Evolutionary conservation across 2,329 filamentous ascomycete species (phyloP).

Genomic region (Fragosphaeria purpurea): DNA sequence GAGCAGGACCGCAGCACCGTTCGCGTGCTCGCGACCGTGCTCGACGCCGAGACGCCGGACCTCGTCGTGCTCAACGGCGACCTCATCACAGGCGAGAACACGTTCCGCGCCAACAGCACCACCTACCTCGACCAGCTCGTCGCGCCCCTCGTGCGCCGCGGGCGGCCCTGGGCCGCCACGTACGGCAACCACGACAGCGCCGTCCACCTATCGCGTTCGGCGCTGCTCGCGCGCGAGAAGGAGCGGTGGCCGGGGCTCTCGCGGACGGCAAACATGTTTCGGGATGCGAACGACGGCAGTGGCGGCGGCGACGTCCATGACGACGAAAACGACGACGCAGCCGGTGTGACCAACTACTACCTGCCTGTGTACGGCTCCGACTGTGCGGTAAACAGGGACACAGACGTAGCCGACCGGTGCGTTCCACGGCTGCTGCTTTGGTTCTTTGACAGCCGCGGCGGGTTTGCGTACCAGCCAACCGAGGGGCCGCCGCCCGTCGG

Average conservation of each 20-base stretch:
- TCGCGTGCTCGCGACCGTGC: conserved; percentile 24
- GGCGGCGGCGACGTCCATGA: no score
- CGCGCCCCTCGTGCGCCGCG: conserved; percentile 33
- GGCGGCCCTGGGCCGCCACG: conserved; percentile 43
- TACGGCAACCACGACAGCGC: conserved; percentile 53
- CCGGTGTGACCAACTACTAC: conserved; percentile 22
- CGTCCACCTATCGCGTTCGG: conserved; percentile 33
- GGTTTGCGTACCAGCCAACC: conserved; percentile 27
- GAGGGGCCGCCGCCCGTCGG: conserved; percentile 11
- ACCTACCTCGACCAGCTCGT: conserved; percentile 40
- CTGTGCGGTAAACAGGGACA: conserved; percentile 5
- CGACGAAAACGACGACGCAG: background rate
- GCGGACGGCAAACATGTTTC: conserved; percentile 17
- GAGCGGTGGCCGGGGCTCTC: conserved; percentile 14
- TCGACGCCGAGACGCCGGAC: conserved; percentile 25
- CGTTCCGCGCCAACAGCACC: conserved; percentile 34
- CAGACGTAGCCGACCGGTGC: conserved; percentile 9
- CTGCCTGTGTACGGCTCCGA: conserved; percentile 18
- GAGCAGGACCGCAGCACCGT: conserved; percentile 26
- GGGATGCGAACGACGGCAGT: background rate
- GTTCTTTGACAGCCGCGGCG: conserved; percentile 52
- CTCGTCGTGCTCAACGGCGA: conserved; percentile 55
- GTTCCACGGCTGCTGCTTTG: conserved; percentile 36
- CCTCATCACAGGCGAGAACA: conserved; percentile 50
- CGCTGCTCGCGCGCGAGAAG: conserved; percentile 18